A percentile compares a stretch with the other conserved stretches of the same genome.
Evolutionary conservation across 176 grass and related monocot species (phyloP).

Genomic region (Avena insularis): DNA sequence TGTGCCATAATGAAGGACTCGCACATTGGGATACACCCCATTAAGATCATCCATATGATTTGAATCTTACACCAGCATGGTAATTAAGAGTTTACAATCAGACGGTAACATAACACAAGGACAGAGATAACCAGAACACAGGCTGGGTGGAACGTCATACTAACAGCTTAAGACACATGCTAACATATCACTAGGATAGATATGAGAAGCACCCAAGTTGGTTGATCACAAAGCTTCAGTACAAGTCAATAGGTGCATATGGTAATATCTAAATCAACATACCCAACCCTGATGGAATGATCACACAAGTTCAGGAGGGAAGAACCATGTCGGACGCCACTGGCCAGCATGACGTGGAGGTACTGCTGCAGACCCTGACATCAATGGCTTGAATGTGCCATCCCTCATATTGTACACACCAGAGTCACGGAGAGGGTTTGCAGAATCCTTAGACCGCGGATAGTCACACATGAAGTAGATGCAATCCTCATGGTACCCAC

Average conservation of each 20-base stretch:
- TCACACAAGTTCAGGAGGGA: neutral
- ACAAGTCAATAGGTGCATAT: neutral
- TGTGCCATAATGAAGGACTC: neutral
- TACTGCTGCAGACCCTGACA: neutral
- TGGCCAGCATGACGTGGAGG: neutral
- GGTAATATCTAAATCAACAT: neutral
- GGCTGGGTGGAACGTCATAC: neutral
- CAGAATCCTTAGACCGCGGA: fast-evolving
- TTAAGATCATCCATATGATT: neutral
- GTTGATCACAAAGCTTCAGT: neutral
- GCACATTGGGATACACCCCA: neutral
- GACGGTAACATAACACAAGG: neutral
- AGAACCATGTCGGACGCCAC: neutral
- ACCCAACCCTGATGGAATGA: neutral
- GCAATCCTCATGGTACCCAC: neutral
- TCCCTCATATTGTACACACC: conserved; percentile 20
- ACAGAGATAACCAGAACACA: neutral
- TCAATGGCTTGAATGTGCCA: conserved; percentile 18
- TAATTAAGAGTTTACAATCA: neutral
- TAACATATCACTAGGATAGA: neutral
- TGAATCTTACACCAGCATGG: neutral
- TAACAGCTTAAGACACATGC: no score
- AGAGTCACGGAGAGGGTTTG: neutral
- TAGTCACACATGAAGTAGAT: conserved; percentile 44
- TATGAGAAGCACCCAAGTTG: neutral